Conservation (phyloP, 768 basidiomycete species). For the Brasilioporus rufonigricans region DNA sequence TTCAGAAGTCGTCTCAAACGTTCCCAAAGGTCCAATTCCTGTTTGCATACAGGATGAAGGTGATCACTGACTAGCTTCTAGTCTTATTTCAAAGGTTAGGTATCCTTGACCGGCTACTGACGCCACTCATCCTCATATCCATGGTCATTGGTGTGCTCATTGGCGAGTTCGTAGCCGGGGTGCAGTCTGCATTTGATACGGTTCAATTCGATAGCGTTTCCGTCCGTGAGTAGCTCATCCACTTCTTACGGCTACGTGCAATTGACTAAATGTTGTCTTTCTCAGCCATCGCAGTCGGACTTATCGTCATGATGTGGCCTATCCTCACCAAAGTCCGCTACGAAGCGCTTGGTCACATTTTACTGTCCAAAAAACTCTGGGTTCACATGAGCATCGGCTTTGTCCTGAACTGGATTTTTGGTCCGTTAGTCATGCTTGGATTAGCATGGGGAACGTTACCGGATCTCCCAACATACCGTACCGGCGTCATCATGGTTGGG, state of each 20-base stretch:
- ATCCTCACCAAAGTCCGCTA: conserved; percentile 75
- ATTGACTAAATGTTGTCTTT: neutral
- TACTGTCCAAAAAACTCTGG: conserved; percentile 56
- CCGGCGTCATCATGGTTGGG: conserved; percentile 82
- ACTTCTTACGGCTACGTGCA: neutral
- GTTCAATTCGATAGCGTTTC: conserved; percentile 69
- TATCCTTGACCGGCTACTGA: conserved; percentile 58
- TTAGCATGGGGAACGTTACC: conserved; percentile 84
- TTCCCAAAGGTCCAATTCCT: conserved; percentile 5
- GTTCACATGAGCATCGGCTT: conserved; percentile 66
- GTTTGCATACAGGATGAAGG: neutral
- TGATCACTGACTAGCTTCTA: conserved; percentile 9
- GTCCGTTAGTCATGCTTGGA: conserved; percentile 81
- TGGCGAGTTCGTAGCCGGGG: conserved; percentile 60
- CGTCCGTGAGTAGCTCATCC: conserved; percentile 55
- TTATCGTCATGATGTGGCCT: conserved; percentile 90
- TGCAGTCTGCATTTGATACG: conserved; percentile 61
- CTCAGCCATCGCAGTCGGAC: conserved; percentile 74
- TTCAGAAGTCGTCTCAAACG: neutral
- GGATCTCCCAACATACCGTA: conserved; percentile 70
- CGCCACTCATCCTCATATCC: conserved; percentile 60
- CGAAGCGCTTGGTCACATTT: conserved; percentile 59
- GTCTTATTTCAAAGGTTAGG: conserved; percentile 43
- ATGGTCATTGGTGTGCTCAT: conserved; percentile 80
- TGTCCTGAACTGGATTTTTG: conserved; percentile 76